Evolutionary conservation across 2,329 filamentous ascomycete species (phyloP).

Genomic region (Aspergillus flavus): DNA sequence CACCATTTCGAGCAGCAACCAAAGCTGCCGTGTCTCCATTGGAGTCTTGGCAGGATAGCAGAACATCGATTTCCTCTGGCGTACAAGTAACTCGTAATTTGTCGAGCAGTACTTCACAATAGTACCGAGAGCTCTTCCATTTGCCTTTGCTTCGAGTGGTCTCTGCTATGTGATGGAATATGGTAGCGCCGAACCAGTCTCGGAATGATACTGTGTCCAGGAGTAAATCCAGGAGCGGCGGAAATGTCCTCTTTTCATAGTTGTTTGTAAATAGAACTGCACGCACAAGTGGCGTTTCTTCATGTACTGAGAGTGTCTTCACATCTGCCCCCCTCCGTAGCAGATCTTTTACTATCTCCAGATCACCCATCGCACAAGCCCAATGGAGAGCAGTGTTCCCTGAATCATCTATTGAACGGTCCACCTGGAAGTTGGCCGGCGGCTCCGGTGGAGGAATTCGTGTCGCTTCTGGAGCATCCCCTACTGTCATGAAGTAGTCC

Average conservation of each 20-base stretch:
- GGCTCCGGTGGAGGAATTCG: slow-evolving; percentile 68
- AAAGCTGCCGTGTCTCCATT: slow-evolving; percentile 91
- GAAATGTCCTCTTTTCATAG: slow-evolving; percentile 90
- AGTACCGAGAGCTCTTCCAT: slow-evolving; percentile 87
- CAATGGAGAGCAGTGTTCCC: slow-evolving; percentile 93
- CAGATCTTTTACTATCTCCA: slow-evolving; percentile 86
- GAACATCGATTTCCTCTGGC: slow-evolving; percentile 71
- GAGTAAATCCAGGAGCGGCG: slow-evolving; percentile 78
- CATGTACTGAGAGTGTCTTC: slow-evolving; percentile 67
- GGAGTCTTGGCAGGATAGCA: slow-evolving; percentile 81
- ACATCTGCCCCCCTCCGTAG: slow-evolving; percentile 77
- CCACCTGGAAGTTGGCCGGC: slow-evolving; percentile 81
- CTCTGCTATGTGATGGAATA: slow-evolving; percentile 91
- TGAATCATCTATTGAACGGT: slow-evolving; percentile 91
- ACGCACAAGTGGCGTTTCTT: slow-evolving; percentile 92
- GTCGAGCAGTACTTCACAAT: slow-evolving; percentile 87
- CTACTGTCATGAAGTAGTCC: slow-evolving; percentile 91
- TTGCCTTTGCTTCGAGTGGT: slow-evolving; percentile 85
- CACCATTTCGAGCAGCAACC: slow-evolving; percentile 82
- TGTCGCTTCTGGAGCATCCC: slow-evolving; percentile 70
- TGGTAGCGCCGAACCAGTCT: slow-evolving; percentile 80
- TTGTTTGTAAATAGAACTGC: slow-evolving; percentile 97
- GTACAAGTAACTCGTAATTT: slow-evolving; percentile 78
- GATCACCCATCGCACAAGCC: slow-evolving; percentile 96
- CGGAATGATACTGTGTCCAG: slow-evolving; percentile 77